Conservation (phyloP, 2,329 filamentous ascomycete species). For the Magnaporthiopsis incrustans region DNA sequence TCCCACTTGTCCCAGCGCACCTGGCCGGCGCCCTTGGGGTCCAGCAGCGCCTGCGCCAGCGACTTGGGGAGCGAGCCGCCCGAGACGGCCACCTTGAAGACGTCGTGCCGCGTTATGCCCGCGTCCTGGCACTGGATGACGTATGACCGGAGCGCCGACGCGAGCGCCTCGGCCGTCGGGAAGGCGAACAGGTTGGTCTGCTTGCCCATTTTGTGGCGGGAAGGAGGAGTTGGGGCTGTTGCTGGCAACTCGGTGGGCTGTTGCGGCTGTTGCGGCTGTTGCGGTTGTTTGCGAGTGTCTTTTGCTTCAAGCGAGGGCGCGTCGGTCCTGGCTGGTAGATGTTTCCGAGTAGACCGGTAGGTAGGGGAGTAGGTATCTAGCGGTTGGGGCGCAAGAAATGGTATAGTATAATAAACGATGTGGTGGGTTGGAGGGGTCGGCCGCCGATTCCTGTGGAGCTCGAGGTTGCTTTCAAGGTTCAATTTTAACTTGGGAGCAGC, state of each 20-base stretch:
- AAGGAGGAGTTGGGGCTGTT: background rate
- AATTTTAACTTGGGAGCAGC: no score
- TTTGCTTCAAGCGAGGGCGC: background rate
- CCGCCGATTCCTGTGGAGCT: background rate
- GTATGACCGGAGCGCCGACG: constrained; percentile 70
- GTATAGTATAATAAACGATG: background rate
- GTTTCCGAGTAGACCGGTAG: no score
- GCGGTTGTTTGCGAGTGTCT: background rate
- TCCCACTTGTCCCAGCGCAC: constrained; percentile 85
- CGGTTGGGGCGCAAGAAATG: no score
- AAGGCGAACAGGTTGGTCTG: constrained; percentile 76
- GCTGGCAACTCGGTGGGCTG: no score
- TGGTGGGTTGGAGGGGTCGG: background rate
- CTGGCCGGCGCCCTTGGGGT: constrained; percentile 50
- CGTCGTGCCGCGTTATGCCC: constrained; percentile 69
- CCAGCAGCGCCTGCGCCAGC: constrained; percentile 75
- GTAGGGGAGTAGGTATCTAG: no score
- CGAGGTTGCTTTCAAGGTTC: background rate
- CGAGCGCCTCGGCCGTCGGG: constrained; percentile 59
- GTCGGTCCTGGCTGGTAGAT: no score
- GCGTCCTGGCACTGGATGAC: constrained; percentile 74
- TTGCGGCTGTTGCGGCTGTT: no score
- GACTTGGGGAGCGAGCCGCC: constrained; percentile 88
- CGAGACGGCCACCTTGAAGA: constrained; percentile 88
- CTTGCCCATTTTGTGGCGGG: constrained; percentile 38